Evolutionary conservation across 345 rosid species (phyloP).

Genomic region (Ailanthus altissimus): DNA sequence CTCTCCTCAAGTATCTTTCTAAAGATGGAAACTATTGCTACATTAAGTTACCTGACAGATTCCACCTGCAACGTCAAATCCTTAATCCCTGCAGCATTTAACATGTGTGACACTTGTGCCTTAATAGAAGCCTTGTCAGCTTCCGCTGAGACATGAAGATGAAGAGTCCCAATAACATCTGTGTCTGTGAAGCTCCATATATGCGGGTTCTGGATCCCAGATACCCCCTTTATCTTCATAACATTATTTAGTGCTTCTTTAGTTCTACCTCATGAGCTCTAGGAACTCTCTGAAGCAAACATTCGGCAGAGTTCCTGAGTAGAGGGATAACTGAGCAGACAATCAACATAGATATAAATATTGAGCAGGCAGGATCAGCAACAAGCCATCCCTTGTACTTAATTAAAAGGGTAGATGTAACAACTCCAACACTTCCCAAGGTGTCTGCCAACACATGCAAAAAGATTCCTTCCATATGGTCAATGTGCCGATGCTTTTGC

Average conservation of each 20-base stretch:
- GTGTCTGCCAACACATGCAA: slow-evolving; percentile 95
- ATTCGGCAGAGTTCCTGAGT: slow-evolving; percentile 88
- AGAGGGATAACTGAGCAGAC: slow-evolving; percentile 88
- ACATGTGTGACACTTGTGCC: slow-evolving; percentile 53
- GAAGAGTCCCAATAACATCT: slow-evolving; percentile 80
- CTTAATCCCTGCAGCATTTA: slow-evolving; percentile 75
- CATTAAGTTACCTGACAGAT: slow-evolving; percentile 33
- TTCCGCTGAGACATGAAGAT: slow-evolving; percentile 67
- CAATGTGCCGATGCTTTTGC: slow-evolving; percentile 64
- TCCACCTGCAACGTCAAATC: slow-evolving; percentile 89
- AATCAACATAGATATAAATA: slow-evolving; percentile 82
- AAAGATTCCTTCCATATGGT: slow-evolving; percentile 99
- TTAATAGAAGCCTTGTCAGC: slow-evolving; percentile 58
- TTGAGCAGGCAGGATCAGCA: slow-evolving; percentile 97
- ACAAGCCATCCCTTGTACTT: slow-evolving; percentile 98
- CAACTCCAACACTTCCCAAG: slow-evolving; percentile 97
- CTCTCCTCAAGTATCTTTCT: not conserved
- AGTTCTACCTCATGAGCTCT: slow-evolving; percentile 67
- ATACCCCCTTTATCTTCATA: slow-evolving; percentile 57
- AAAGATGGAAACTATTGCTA: not conserved
- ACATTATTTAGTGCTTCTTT: slow-evolving; percentile 53
- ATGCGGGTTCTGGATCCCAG: slow-evolving; percentile 69
- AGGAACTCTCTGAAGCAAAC: slow-evolving; percentile 85
- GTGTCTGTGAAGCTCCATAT: slow-evolving; percentile 88
- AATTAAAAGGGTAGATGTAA: slow-evolving; percentile 86